Evolutionary conservation across 176 grass and related monocot genomes (phyloP), one percentile per base, ranked within the genome.

Genomic region (Melocanna baccifera): DNA sequence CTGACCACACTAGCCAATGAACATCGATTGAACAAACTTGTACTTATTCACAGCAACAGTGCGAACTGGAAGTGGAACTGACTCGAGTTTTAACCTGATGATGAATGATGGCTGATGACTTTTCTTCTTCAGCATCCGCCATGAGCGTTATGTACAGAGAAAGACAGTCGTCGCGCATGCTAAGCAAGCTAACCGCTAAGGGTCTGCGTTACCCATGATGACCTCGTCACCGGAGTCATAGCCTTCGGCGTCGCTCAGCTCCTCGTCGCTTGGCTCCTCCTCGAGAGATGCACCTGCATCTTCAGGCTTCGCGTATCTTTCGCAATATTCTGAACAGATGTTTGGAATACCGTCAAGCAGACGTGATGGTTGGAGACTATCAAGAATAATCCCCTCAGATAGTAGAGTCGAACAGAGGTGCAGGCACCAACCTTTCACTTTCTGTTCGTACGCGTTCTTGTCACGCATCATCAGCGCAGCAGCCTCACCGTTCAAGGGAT

Each of bases 401-500:
- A 5, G 48, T 16, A 51, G 16, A 6, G 7, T 20, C 26, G 14
- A 15, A 67, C 3, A 79, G 63, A 80, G 20, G 39, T 28, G 67
- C 20, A 51, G n/a, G 0, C 40, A 56, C 50, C 46, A 26, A 91
- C 89, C 89, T 91, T 82, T 91, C 4, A 91, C 89, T 91, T 88
- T 91, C n/a, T 85, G 77, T 71, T 91, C 89, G 57, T 91, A 91
- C 39, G 86, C 71, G 65, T 71, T 69, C 68, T 64, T 67, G 87
- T 91, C 89, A 2, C 89, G 89, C 77, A 91, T 91, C 89, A 91
- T 85, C 20, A 91, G 66, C 29, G 89, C 82, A 0, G 85, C 86
- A 66, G 81, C 89, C 42, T 91, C 86, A 20, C 89, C 89, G 25
- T 91, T 91, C 69, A 91, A 91, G 39, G 89, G 89, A 40, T 91